Conservation (phyloP, 805 yeast species). For the Cyberlindnera saturnus region DNA sequence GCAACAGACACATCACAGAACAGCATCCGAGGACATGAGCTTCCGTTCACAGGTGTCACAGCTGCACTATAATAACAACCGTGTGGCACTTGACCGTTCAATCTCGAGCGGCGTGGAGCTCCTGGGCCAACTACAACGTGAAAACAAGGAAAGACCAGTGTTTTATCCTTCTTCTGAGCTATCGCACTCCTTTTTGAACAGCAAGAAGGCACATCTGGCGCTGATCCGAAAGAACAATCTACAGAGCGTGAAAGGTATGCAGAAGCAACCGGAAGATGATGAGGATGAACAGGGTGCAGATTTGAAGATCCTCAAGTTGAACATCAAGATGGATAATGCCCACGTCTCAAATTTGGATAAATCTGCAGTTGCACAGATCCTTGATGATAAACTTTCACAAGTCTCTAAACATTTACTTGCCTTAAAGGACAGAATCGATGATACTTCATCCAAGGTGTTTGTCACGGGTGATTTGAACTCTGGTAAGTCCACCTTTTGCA, state of each 20-base stretch:
- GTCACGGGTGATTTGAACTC: conserved; percentile 97
- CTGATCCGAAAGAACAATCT: conserved; percentile 38
- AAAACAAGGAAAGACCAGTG: conserved; percentile 56
- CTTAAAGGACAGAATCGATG: conserved; percentile 78
- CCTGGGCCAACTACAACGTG: conserved; percentile 44
- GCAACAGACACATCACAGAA: conserved; percentile 12
- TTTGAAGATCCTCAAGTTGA: conserved; percentile 59
- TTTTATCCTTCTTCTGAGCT: conserved; percentile 47
- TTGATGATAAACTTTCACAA: conserved; percentile 61
- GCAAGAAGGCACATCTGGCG: conserved; percentile 47
- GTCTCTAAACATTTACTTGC: conserved; percentile 63
- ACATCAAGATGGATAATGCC: conserved; percentile 46
- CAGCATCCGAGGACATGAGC: conserved; percentile 27
- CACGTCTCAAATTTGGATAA: conserved; percentile 53
- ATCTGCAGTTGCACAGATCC: conserved; percentile 58
- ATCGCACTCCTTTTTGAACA: conserved; percentile 32
- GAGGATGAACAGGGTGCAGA: conserved; percentile 25
- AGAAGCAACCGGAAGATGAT: conserved; percentile 17
- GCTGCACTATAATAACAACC: conserved; percentile 68
- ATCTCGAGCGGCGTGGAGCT: conserved; percentile 48
- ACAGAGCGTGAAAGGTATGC: conserved; percentile 13
- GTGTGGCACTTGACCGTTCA: conserved; percentile 55
- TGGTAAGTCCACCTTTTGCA: conserved; percentile 94
- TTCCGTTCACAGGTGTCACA: conserved; percentile 60
- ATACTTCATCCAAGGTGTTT: conserved; percentile 87